Evolutionary conservation across 495 filamentous ascomycete genomes (phyloP).

Genomic region (Acidiella bohemica): DNA sequence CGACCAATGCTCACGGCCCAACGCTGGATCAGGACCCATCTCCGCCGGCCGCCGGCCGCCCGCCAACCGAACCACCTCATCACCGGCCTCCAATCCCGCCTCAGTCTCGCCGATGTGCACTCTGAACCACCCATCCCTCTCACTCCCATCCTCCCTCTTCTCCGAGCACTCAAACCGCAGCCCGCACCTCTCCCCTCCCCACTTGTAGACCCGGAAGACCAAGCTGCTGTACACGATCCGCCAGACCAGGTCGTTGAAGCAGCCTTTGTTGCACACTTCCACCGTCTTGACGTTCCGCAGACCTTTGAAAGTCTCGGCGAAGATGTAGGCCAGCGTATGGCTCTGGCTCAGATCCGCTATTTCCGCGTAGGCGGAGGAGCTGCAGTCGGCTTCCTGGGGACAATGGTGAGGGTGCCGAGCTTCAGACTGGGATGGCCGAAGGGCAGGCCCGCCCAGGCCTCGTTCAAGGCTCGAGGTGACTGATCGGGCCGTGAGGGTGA

Average conservation of each 20-base stretch:
- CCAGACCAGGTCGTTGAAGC: slow-evolving; percentile 16
- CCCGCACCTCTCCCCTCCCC: slow-evolving; percentile 16
- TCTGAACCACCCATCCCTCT: slow-evolving; percentile 7
- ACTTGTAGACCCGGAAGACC: slow-evolving; percentile 17
- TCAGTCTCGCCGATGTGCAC: slow-evolving; percentile 4
- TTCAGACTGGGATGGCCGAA: slow-evolving; percentile 13
- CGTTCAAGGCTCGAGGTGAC: slow-evolving; percentile 18
- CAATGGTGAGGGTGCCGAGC: slow-evolving; percentile 15
- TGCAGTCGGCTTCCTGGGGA: slow-evolving; percentile 14
- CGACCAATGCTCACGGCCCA: too few species aligned
- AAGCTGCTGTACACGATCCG: slow-evolving; percentile 13
- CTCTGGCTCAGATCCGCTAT: slow-evolving; percentile 17
- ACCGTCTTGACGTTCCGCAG: slow-evolving; percentile 13
- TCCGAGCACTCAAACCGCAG: slow-evolving; percentile 11
- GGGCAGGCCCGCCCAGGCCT: slow-evolving; percentile 16
- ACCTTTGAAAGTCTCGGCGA: slow-evolving; percentile 18
- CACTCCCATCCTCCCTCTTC: slow-evolving; percentile 1
- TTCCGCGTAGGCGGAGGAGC: slow-evolving; percentile 11
- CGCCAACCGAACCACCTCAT: slow-evolving; percentile 6
- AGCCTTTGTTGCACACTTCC: slow-evolving; percentile 15
- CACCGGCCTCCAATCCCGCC: slow-evolving; percentile 3
- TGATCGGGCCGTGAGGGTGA: slow-evolving; percentile 16
- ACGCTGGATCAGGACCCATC: background rate
- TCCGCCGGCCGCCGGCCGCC: slow-evolving; percentile 1
- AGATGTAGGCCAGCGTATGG: slow-evolving; percentile 20